Conservation (phyloP, 768 basidiomycete species). For the Trametes meyenii region DNA sequence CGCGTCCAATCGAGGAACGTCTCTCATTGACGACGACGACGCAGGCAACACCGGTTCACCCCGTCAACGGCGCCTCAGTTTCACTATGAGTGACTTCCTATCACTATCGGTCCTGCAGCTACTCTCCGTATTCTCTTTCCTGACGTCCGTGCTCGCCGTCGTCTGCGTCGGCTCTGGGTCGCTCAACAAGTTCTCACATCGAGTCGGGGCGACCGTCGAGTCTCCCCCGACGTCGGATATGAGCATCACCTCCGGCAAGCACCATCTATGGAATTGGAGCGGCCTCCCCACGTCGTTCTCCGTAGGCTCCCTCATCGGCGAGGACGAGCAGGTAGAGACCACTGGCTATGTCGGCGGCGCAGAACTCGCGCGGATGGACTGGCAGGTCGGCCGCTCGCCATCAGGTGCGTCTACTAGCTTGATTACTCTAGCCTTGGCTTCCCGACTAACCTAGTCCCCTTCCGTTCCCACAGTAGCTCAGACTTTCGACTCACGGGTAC, state of each 20-base stretch:
- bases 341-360: conserved; percentile 29
- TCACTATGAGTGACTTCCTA: conserved; percentile 26
- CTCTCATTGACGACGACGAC: conserved; percentile 3
- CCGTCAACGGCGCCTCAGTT: conserved; percentile 11
- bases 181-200: conserved; percentile 28
- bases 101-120: conserved; percentile 29
- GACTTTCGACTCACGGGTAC: conserved; percentile 29
- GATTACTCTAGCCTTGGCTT: background rate
- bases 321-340: conserved; percentile 27
- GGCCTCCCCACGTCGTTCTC: conserved; percentile 32
- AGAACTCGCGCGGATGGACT: conserved; percentile 32
- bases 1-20: background rate
- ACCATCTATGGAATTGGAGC: conserved; percentile 30
- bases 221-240: conserved; percentile 11
- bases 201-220: conserved; percentile 22
- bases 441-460: conserved; percentile 4
- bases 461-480: conserved; percentile 19
- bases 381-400: conserved; percentile 27
- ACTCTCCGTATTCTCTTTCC: conserved; percentile 27
- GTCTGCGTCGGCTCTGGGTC: conserved; percentile 31
- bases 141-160: conserved; percentile 28
- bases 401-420: conserved; percentile 22
- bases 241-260: conserved; percentile 24
- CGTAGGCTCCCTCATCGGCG: conserved; percentile 30
- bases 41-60: conserved; percentile 11